phyloP scores from a whole-genome alignment of 208 protist genomes.

The Trypanosoma scelopori region DNA sequence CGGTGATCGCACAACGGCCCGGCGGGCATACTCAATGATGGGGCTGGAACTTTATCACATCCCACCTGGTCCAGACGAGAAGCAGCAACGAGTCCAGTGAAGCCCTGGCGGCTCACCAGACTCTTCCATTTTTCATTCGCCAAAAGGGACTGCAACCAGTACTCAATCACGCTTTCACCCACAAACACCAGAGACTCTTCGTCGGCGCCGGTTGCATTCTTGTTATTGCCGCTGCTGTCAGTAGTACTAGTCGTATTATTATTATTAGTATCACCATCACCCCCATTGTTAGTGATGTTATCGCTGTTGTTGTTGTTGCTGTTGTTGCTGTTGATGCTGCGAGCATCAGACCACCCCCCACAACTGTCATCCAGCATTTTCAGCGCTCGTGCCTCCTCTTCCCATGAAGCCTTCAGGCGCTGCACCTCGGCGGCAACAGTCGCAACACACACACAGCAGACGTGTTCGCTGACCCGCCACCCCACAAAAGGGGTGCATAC shows the following conservation, averaged over 20 bases:
- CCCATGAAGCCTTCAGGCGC: constrained; percentile 25
- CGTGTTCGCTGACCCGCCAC: constrained; percentile 23
- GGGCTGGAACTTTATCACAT: background rate
- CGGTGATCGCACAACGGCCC: constrained; percentile 53
- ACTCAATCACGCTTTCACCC: constrained; percentile 42
- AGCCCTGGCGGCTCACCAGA: constrained; percentile 47
- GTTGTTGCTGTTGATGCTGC: too few relatives aligned
- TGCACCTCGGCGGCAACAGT: constrained; percentile 42
- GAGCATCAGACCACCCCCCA: background rate
- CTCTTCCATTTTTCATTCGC: constrained; percentile 29
- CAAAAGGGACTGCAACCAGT: constrained; percentile 47
- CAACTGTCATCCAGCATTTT: constrained; percentile 16
- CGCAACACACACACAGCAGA: constrained; percentile 47
- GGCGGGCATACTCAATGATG: background rate
- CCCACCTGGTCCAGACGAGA: background rate
- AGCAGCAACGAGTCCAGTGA: constrained; percentile 45
- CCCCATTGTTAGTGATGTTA: background rate
- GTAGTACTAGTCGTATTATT: constrained; percentile 4
- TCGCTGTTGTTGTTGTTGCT: background rate
- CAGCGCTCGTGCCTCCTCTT: constrained; percentile 41
- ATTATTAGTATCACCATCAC: too few relatives aligned
- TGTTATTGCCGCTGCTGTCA: background rate
- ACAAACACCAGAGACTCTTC: constrained; percentile 35
- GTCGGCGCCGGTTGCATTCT: background rate
- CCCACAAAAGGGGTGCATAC: constrained; percentile 1